These are phyloP conservation scores for Sordariomycetes sp. DNA, from an alignment of 2,329 filamentous ascomycete species.

Conservation along the genomic window DNA sequence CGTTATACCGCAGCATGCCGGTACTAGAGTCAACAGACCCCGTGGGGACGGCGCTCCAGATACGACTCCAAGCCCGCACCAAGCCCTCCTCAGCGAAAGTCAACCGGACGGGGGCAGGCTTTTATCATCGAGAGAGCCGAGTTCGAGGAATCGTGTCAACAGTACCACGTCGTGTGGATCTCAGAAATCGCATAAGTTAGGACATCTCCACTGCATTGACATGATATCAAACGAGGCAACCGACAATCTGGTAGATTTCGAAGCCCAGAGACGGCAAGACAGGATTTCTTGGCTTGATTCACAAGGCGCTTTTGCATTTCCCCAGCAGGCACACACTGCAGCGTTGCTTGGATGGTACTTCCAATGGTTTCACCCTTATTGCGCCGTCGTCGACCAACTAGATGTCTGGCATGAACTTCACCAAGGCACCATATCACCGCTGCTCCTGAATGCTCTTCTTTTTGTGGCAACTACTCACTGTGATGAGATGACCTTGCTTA, in stretches of 20 bases:
- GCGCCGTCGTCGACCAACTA: constrained; percentile 36
- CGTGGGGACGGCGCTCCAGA: no score
- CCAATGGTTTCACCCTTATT: constrained; percentile 41
- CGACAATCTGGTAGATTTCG: constrained; percentile 28
- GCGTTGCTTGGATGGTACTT: constrained; percentile 36
- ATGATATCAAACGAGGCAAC: no score
- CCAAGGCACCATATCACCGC: constrained; percentile 28
- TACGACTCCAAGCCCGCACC: no score
- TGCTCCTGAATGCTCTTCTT: constrained; percentile 37
- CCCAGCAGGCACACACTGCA: constrained; percentile 22
- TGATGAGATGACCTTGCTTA: constrained; percentile 26
- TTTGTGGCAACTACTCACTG: constrained; percentile 40
- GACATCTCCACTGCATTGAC: no score
- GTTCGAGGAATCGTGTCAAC: no score
- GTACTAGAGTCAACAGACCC: no score
- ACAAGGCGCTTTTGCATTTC: constrained; percentile 26
- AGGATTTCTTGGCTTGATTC: constrained; percentile 4
- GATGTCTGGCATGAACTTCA: constrained; percentile 24
- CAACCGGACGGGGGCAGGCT: no score
- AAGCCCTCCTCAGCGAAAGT: no score
- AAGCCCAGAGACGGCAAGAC: constrained; percentile 23
- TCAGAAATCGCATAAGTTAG: no score
- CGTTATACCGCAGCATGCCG: no score
- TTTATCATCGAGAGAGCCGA: no score
- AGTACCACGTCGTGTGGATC: no score